Conservation (phyloP, 257 asterid species). For the Craterostigma plantagineum region DNA sequence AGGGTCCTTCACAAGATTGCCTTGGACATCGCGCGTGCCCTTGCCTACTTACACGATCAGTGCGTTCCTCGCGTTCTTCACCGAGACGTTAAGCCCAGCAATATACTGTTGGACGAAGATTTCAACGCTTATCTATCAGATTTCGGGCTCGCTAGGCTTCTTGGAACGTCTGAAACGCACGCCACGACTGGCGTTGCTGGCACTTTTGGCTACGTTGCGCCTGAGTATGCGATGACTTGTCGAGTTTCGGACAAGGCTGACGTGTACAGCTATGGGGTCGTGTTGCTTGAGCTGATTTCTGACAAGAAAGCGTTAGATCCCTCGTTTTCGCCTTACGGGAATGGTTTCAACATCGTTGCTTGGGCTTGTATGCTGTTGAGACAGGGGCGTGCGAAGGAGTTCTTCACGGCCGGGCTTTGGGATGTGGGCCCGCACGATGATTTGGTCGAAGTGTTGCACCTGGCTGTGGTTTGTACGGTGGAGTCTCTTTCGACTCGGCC, state of each 20-base stretch:
- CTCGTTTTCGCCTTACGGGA: conserved; percentile 61
- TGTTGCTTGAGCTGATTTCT: conserved; percentile 75
- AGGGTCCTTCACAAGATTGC: conserved; percentile 35
- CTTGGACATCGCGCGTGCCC: conserved; percentile 73
- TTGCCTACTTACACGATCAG: conserved; percentile 81
- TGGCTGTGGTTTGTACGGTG: conserved; percentile 78
- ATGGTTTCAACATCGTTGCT: conserved; percentile 73
- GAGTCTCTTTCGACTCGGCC: conserved; percentile 70
- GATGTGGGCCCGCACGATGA: conserved; percentile 89
- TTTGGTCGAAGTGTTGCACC: conserved; percentile 59
- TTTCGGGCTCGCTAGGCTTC: conserved; percentile 70
- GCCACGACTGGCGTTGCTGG: conserved; percentile 93
- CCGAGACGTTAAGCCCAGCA: conserved; percentile 89
- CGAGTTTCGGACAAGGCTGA: conserved; percentile 94
- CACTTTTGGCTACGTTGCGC: conserved; percentile 87
- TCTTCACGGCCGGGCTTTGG: conserved; percentile 71
- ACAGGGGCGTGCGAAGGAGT: conserved; percentile 78
- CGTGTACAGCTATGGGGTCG: conserved; percentile 85
- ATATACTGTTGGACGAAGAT: conserved; percentile 67
- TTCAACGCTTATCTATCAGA: conserved; percentile 68
- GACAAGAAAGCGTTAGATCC: conserved; percentile 84
- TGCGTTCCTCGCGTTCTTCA: conserved; percentile 91
- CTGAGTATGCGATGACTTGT: conserved; percentile 87
- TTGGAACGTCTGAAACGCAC: conserved; percentile 78
- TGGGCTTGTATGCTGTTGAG: conserved; percentile 88